phyloP scores from a whole-genome alignment of 2,329 filamentous ascomycete species.

The Chaetomium strumarium region DNA sequence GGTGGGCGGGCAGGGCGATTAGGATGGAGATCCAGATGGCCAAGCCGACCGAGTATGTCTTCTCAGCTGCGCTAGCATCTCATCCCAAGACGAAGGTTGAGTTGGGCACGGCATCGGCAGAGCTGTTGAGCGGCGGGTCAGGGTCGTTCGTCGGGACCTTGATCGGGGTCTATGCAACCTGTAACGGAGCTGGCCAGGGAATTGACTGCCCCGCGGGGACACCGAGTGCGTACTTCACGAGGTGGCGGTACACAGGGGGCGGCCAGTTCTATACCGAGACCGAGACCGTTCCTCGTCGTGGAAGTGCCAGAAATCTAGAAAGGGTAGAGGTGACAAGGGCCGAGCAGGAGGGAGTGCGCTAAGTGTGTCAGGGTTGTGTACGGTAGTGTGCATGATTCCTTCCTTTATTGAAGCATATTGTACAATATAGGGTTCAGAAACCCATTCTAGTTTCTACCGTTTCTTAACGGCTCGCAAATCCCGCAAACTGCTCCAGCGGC shows the following conservation, averaged over 20 bases:
- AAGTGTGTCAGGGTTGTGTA: too few relatives aligned
- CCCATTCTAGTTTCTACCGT: too few relatives aligned
- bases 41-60: slow-evolving; percentile 28
- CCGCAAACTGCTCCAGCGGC: background rate
- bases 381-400: too few relatives aligned
- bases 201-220: slow-evolving; percentile 25
- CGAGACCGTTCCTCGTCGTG: too few relatives aligned
- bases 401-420: too few relatives aligned
- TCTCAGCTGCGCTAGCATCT: slow-evolving; percentile 25
- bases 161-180: slow-evolving; percentile 33
- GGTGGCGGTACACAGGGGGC: slow-evolving; percentile 18
- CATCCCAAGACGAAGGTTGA: slow-evolving; percentile 18
- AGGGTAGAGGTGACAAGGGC: too few relatives aligned
- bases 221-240: slow-evolving; percentile 28
- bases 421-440: too few relatives aligned
- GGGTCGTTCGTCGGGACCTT: slow-evolving; percentile 32
- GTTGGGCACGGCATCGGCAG: slow-evolving; percentile 27
- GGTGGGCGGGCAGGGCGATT: slow-evolving; percentile 25
- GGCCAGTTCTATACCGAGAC: background rate
- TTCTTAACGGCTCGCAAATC: background rate
- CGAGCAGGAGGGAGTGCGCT: too few relatives aligned
- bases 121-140: slow-evolving; percentile 29
- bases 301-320: too few relatives aligned
- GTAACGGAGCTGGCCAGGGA: slow-evolving; percentile 30
- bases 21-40: slow-evolving; percentile 28